Conservation (phyloP, 2,329 filamentous ascomycete genomes). For the Colletotrichum godetiae region DNA sequence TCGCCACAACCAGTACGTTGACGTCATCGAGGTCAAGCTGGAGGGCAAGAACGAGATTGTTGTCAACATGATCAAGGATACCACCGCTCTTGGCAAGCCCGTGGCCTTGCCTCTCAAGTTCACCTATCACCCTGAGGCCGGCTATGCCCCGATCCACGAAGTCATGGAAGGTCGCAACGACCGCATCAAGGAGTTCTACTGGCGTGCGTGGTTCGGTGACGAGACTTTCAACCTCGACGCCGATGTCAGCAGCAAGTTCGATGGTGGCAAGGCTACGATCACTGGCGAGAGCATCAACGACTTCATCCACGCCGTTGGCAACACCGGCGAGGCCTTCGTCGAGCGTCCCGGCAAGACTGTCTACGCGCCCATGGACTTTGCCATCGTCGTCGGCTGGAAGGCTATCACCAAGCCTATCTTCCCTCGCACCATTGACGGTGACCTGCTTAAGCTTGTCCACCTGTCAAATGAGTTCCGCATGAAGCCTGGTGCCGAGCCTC, state of each 20-base stretch:
- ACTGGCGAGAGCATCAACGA: conserved; percentile 95
- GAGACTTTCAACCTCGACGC: conserved; percentile 86
- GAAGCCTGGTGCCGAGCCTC: conserved; percentile 92
- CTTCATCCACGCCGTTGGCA: conserved; percentile 98
- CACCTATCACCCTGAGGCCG: conserved; percentile 93
- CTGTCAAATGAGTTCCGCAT: conserved; percentile 98
- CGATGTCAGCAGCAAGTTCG: conserved; percentile 86
- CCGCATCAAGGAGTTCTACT: conserved; percentile 99
- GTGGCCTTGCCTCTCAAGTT: conserved; percentile 89
- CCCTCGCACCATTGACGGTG: conserved; percentile 94
- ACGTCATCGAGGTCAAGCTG: conserved; percentile 88
- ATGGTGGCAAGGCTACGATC: conserved; percentile 87
- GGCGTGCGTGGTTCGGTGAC: conserved; percentile 95
- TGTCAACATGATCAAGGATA: conserved; percentile 92
- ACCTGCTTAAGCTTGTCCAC: conserved; percentile 95
- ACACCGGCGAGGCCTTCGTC: conserved; percentile 97
- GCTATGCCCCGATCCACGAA: conserved; percentile 97
- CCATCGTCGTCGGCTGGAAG: conserved; percentile 98
- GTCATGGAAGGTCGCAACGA: conserved; percentile 97
- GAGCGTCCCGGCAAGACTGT: conserved; percentile 94
- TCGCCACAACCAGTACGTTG: conserved; percentile 85
- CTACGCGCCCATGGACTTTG: conserved; percentile 98
- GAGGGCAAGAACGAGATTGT: conserved; percentile 81
- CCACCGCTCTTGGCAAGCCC: conserved; percentile 84
- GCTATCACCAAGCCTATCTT: conserved; percentile 99